A percentile compares a stretch with the other conserved stretches of the same genome.
Evolutionary conservation across 768 basidiomycete genomes (phyloP).

Genomic region (Boletus reticuloceps): DNA sequence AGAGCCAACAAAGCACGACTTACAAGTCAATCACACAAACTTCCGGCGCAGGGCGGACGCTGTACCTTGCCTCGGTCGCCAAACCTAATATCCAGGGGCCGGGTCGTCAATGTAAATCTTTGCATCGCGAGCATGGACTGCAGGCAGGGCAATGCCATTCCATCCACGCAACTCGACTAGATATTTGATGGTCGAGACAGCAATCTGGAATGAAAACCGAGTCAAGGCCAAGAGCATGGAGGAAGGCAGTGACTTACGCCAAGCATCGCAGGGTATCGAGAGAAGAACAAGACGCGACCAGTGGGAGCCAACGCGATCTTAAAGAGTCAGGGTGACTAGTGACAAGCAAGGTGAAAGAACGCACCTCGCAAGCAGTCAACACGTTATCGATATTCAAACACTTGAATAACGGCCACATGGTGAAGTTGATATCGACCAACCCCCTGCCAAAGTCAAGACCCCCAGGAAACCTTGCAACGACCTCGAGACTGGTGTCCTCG

Average conservation of each 20-base stretch:
- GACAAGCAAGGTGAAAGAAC: not conserved
- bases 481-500: conserved; percentile 61
- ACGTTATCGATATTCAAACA: conserved; percentile 92
- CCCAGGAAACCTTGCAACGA: conserved; percentile 89
- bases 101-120: conserved; percentile 95
- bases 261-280: conserved; percentile 87
- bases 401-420: conserved; percentile 96
- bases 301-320: conserved; percentile 86
- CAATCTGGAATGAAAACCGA: conserved; percentile 48
- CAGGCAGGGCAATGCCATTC: conserved; percentile 81
- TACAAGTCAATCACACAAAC: conserved; percentile 87
- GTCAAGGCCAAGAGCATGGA: not conserved
- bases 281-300: conserved; percentile 84
- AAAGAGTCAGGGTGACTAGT: not conserved
- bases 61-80: conserved; percentile 80
- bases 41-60: conserved; percentile 71
- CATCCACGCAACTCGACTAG: conserved; percentile 91
- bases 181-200: conserved; percentile 88
- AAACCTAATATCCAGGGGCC: conserved; percentile 96
- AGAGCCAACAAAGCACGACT: conserved; percentile 27
- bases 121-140: conserved; percentile 86
- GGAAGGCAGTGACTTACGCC: conserved; percentile 47
- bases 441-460: conserved; percentile 90
- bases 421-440: conserved; percentile 91
- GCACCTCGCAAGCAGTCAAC: conserved; percentile 85